Conservation (phyloP, 1,284 basidiomycete species). For the Apiotrichum porosum region DNA sequence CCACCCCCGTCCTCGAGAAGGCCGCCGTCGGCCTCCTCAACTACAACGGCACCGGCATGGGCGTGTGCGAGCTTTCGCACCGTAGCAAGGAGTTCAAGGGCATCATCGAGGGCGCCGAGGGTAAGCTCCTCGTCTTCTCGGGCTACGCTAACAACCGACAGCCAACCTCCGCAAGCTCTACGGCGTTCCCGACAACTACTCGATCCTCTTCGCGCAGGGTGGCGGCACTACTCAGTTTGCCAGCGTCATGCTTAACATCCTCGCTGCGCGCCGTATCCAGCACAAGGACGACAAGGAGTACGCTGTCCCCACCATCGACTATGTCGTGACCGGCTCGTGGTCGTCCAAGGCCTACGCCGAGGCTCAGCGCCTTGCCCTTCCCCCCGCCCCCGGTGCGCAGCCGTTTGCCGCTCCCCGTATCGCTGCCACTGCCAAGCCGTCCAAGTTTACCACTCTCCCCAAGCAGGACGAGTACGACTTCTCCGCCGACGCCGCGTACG, state of each 20-base stretch:
- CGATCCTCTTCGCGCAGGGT: constrained; percentile 85
- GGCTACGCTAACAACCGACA: constrained; percentile 7
- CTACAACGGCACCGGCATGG: constrained; percentile 83
- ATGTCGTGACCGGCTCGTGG: constrained; percentile 88
- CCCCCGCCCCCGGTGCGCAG: constrained; percentile 31
- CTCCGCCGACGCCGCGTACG: constrained; percentile 69
- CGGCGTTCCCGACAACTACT: constrained; percentile 73
- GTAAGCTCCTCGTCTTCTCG: constrained; percentile 20
- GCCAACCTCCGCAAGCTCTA: constrained; percentile 68
- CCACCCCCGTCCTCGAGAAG: constrained; percentile 66
- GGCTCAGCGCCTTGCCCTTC: constrained; percentile 60
- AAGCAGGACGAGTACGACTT: constrained; percentile 69
- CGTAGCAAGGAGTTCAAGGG: constrained; percentile 79
- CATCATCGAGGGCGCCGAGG: constrained; percentile 64
- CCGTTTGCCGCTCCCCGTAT: constrained; percentile 59
- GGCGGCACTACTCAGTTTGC: constrained; percentile 88
- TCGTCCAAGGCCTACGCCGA: constrained; percentile 79
- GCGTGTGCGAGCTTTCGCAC: constrained; percentile 89
- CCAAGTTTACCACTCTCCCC: constrained; percentile 77
- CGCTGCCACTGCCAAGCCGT: constrained; percentile 62
- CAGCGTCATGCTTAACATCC: constrained; percentile 79
- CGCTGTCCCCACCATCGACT: constrained; percentile 60
- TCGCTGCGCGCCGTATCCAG: constrained; percentile 56
- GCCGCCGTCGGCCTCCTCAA: constrained; percentile 76
- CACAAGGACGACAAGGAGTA: constrained; percentile 52